Evolutionary conservation across 768 basidiomycete genomes (phyloP), one percentile per base, ranked within the genome.

Genomic region (Suillus luteus): DNA sequence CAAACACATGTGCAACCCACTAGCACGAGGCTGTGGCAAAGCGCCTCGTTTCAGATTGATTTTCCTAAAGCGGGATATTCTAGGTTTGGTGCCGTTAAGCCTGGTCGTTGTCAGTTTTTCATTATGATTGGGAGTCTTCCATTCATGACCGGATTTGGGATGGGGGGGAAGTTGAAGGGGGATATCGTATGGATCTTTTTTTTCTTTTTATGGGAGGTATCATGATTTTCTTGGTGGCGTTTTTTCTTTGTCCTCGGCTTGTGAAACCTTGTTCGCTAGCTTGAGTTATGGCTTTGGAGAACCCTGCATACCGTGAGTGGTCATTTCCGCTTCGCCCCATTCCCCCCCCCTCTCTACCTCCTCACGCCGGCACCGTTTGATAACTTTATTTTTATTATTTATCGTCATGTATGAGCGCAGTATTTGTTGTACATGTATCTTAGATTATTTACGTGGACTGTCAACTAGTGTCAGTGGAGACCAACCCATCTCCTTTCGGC

Each of bases 1-100:
- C 5, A 6, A 41, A 17, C 7, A 12, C 24, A 31, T 24, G 24
- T 31, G 54, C 4, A n/a, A n/a, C n/a, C 31, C 7, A 46, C 4
- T 35, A 7, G 33, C 33, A 35, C 1, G 52, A 54, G 52, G 52
- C 27, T 5, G 52, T 54, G 52, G 52, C 52, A 31, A 54, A 11
- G 52, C 48, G 48, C 52, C 52, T 54, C 52, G 52, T 54, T 54
- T n/a, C 52, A 54, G 17, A 10, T 54, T 54, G 19, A 31, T 17
- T 51, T 52, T 52, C 27, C 52, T n/a, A n/a, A 54, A 35, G 0
- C 7, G 33, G 52, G 31, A 3, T n/a, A 11, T 54, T 35, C 33
- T 35, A 54, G 52, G 52, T 35, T 54, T 19, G 33, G 52, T 54
- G 52, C 52, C 33, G 52, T 54, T 33, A 33, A 17, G 52, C 19